These are phyloP conservation scores for Volvox reticuliferus DNA, from an alignment of 139 green algal species.

Conservation along the genomic window DNA sequence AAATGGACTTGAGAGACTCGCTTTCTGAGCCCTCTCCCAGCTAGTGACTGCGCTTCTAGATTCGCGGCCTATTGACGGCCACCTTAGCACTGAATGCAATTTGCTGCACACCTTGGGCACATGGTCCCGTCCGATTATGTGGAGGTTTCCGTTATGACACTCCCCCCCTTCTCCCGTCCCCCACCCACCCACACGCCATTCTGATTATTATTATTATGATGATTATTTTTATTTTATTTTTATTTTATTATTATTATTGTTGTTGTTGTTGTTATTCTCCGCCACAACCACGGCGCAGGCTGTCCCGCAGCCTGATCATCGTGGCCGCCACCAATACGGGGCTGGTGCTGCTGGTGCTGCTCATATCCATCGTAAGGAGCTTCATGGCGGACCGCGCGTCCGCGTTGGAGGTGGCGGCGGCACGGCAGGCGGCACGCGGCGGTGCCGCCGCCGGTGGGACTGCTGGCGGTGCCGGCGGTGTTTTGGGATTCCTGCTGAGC, in stretches of 20 bases:
- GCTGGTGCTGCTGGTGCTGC: slow-evolving; percentile 42
- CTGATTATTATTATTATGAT: too few species aligned
- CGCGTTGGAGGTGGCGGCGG: slow-evolving; percentile 17
- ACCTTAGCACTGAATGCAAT: too few species aligned
- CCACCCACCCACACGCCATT: not conserved
- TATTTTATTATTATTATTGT: too few species aligned
- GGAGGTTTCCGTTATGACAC: too few species aligned
- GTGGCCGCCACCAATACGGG: slow-evolving; percentile 43
- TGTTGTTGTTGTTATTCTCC: not conserved
- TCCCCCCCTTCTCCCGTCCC: too few species aligned
- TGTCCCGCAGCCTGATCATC: slow-evolving; percentile 39
- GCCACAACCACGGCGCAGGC: not conserved
- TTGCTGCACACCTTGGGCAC: too few species aligned
- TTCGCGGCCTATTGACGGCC: too few species aligned
- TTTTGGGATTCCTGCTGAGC: slow-evolving; percentile 6
- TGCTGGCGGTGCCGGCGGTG: slow-evolving; percentile 5
- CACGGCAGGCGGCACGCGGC: not conserved
- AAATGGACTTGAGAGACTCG: too few species aligned
- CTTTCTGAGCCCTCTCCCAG: too few species aligned
- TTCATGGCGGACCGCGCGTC: slow-evolving; percentile 18
- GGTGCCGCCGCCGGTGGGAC: not conserved
- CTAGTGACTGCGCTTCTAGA: too few species aligned
- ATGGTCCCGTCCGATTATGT: too few species aligned
- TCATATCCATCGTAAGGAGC: slow-evolving; percentile 14
- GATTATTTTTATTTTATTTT: too few species aligned